phyloP scores from a whole-genome alignment of 2,329 filamentous ascomycete genomes.

The Mycosphaerella sp. region DNA sequence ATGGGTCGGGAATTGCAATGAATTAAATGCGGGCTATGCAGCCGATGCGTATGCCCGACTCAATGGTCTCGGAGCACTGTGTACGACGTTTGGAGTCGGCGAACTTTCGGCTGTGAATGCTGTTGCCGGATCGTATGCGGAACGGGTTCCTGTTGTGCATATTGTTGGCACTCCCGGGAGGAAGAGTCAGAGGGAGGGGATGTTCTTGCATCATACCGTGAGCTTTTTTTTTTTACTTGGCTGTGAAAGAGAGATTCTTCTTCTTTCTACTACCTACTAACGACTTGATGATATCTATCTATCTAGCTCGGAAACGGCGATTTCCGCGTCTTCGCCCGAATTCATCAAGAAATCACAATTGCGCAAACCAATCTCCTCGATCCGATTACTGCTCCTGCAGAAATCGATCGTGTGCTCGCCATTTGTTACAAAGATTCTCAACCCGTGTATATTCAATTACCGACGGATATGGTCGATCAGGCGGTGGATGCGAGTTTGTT shows the following conservation, averaged over 20 bases:
- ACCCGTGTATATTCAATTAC: slow-evolving; percentile 77
- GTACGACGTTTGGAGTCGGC: slow-evolving; percentile 45
- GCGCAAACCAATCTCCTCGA: slow-evolving; percentile 64
- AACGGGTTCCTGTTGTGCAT: slow-evolving; percentile 44
- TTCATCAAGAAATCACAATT: slow-evolving; percentile 66
- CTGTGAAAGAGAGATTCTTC: no score
- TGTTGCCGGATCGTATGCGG: slow-evolving; percentile 43
- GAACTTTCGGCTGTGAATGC: slow-evolving; percentile 45
- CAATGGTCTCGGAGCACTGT: slow-evolving; percentile 42
- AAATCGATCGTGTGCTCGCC: slow-evolving; percentile 71
- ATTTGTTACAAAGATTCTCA: slow-evolving; percentile 68
- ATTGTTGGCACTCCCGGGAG: slow-evolving; percentile 42
- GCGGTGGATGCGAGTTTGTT: slow-evolving; percentile 70
- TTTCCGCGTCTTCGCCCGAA: slow-evolving; percentile 75
- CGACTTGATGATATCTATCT: no score
- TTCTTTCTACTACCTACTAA: no score
- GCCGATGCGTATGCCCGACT: slow-evolving; percentile 44
- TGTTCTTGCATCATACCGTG: slow-evolving; percentile 42
- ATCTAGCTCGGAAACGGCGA: slow-evolving; percentile 51
- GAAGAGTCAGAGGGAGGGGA: slow-evolving; percentile 36
- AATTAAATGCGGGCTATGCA: slow-evolving; percentile 49
- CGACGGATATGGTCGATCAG: slow-evolving; percentile 70
- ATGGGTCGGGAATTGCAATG: slow-evolving; percentile 58
- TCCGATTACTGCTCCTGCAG: slow-evolving; percentile 58
- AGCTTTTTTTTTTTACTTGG: background rate